Percentiles rank a stretch among this genome's conserved stretches.
Conservation (phyloP, 306 rosid genomes). For the Vicia faba region DNA sequence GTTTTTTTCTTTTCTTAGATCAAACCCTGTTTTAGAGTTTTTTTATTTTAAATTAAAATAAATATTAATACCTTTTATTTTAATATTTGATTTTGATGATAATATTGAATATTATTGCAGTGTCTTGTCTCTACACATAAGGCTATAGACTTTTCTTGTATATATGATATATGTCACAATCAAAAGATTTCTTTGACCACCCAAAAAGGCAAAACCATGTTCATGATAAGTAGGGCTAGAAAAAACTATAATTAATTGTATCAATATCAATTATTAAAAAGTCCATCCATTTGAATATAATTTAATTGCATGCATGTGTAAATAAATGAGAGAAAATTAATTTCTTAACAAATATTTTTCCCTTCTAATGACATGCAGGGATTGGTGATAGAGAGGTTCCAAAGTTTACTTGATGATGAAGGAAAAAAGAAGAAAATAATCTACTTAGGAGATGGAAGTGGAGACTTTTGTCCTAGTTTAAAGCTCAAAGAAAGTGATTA, state of each 20-base stretch:
- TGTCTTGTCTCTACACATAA: background rate
- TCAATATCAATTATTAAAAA: background rate
- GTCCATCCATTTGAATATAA: background rate
- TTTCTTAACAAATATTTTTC: background rate
- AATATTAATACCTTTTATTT: no score
- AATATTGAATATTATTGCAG: background rate
- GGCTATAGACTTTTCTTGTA: background rate
- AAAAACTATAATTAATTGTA: background rate
- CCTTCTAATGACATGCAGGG: constrained; percentile 46
- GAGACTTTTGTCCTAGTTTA: constrained; percentile 67
- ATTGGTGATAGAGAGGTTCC: constrained; percentile 51
- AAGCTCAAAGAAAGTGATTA: constrained; percentile 57
- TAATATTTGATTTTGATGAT: background rate
- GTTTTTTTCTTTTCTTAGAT: no score
- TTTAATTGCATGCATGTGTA: no score
- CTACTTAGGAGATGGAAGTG: constrained; percentile 71
- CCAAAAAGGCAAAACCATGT: background rate
- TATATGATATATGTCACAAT: background rate
- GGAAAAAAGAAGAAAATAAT: constrained; percentile 50
- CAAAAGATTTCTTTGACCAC: background rate
- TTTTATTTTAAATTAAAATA: background rate
- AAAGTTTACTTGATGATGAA: constrained; percentile 33
- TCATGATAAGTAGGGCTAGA: background rate
- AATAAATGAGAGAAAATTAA: no score
- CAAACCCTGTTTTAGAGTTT: no score